Base-by-base conservation (phyloP, 2,329 filamentous ascomycete genomes). In the Talaromyces albobiverticillius region DNA sequence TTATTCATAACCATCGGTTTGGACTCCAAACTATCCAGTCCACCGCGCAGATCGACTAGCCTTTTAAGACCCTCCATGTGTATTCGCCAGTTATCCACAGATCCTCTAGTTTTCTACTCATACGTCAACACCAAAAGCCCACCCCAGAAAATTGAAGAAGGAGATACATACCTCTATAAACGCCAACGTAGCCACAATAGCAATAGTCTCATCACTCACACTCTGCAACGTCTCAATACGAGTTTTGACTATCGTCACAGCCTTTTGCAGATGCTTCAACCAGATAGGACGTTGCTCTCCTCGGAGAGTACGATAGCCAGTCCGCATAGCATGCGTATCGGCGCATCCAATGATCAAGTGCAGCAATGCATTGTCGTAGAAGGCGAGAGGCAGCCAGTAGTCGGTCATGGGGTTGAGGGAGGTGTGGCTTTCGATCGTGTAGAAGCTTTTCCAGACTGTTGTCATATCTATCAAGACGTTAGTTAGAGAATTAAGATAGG, bases 1-100 rank as follows among this genome's bases (percentile, higher is more conserved):
- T 54, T 54, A n/a, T 22, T 43, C 53, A 50, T 46, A n/a, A 54
- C 18, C 22, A 54, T 22, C 23, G 53, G 53, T 22, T 51, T 46
- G 23, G 41, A 40, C 41, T 54, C 53, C 42, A 54, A 26, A 46
- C 46, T 38, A 10, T 14, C 20, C 5, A 51, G 14, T 18, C 53
- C 53, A 8, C 53, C 53, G 11, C 53, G 47, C 14, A 54, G 47
- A 32, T 54, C 29, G 16, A 54, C 46, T 4, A 54, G 32, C 7
- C 26, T 54, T 10, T 45, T 48, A 3, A 54, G n/a, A 13, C 53
- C 53, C 4, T 20, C 22, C 52, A 54, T 54, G 43, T 54, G 46
- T n/a, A 50, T 45, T 11, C 23, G 46, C 52, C 52, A 54, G n/a
- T 50, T 42, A 7, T 49, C 31, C 13, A 26, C 22, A 38, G 46